A percentile compares a stretch with the other conserved stretches of the same genome.
Evolutionary conservation across 2,329 filamentous ascomycete genomes (phyloP).

Genomic region (Arthrobotrys iridis): DNA sequence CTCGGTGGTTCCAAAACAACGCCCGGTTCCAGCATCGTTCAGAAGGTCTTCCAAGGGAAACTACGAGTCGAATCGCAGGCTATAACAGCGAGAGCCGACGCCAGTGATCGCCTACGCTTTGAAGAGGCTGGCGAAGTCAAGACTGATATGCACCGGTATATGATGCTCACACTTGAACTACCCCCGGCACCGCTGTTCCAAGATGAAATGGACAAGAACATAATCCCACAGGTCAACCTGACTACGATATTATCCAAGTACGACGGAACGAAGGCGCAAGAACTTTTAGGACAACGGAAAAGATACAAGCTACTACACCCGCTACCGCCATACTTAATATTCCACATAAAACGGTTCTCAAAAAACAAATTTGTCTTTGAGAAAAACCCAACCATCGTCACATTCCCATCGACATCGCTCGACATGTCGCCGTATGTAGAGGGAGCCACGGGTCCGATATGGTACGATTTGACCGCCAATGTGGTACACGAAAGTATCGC

Average conservation of each 20-base stretch:
- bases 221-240: constrained; percentile 91
- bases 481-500: constrained; percentile 76
- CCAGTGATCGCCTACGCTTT: constrained; percentile 86
- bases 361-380: constrained; percentile 96
- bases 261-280: constrained; percentile 85
- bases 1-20: constrained; percentile 90
- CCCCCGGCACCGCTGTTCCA: constrained; percentile 94
- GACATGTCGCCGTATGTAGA: constrained; percentile 93
- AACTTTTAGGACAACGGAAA: constrained; percentile 86
- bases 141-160: constrained; percentile 79
- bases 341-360: constrained; percentile 97
- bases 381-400: constrained; percentile 97
- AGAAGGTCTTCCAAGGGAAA: constrained; percentile 91
- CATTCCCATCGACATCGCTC: constrained; percentile 84
- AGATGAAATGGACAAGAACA: constrained; percentile 91
- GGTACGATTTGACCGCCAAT: constrained; percentile 96
- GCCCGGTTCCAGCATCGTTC: constrained; percentile 83
- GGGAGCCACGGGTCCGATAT: constrained; percentile 82
- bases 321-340: constrained; percentile 86
- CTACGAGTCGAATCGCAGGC: constrained; percentile 92
- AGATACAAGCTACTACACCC: constrained; percentile 91
- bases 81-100: constrained; percentile 90
- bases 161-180: constrained; percentile 92
- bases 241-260: constrained; percentile 88
- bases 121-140: constrained; percentile 87